Evolutionary conservation across 2,329 filamentous ascomycete genomes (phyloP).

Genomic region (Massarina eburnea): DNA sequence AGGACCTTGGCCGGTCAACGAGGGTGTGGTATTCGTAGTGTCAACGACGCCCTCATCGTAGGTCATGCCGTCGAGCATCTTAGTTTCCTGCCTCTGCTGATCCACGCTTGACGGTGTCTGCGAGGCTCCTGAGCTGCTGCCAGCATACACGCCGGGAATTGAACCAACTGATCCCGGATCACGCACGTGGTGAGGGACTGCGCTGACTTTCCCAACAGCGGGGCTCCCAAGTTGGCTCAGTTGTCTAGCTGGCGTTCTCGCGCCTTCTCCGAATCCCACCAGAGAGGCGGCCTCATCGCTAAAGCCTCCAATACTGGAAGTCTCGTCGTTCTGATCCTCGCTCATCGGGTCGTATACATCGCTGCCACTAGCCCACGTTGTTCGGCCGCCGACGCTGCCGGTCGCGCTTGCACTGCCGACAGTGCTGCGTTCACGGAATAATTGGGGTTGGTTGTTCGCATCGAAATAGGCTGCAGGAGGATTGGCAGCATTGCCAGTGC

Average conservation of each 20-base stretch:
- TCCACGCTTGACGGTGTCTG: constrained; percentile 34
- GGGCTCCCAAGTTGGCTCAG: constrained; percentile 76
- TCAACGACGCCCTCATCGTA: constrained; percentile 47
- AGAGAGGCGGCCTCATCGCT: constrained; percentile 84
- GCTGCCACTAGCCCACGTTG: constrained; percentile 68
- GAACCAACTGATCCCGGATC: constrained; percentile 34
- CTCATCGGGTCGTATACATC: constrained; percentile 66
- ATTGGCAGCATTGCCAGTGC: constrained; percentile 35
- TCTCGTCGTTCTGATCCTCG: constrained; percentile 59
- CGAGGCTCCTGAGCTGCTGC: constrained; percentile 31
- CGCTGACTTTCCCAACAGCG: constrained; percentile 58
- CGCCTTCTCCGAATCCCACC: constrained; percentile 91
- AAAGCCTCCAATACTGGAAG: constrained; percentile 72
- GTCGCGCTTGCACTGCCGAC: constrained; percentile 90
- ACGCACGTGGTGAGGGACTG: constrained; percentile 37
- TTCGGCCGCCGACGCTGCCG: constrained; percentile 69
- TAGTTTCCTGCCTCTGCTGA: constrained; percentile 44
- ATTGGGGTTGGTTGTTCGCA: constrained; percentile 63
- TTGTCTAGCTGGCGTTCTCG: constrained; percentile 56
- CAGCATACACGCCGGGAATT: constrained; percentile 32
- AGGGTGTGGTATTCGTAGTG: constrained; percentile 41
- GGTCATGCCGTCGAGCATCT: constrained; percentile 50
- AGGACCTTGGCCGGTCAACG: constrained; percentile 27
- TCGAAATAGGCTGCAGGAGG: constrained; percentile 73
- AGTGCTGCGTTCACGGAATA: constrained; percentile 78